These are phyloP conservation scores for Schizothecium vesticola DNA, from an alignment of 495 filamentous ascomycete species.

Conservation along the genomic window DNA sequence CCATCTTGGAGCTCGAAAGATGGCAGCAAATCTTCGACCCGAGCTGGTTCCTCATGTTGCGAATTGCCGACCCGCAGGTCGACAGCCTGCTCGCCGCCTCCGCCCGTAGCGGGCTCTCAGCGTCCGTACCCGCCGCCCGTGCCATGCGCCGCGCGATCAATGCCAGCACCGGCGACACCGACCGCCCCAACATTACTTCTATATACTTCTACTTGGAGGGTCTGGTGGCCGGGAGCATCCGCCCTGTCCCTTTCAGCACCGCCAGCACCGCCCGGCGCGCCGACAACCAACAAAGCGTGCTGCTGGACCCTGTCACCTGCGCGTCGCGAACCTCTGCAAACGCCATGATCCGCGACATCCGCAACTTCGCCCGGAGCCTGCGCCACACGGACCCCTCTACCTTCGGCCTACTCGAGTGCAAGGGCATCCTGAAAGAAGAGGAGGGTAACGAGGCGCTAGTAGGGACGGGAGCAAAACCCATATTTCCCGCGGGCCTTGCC, in stretches of 20 bases:
- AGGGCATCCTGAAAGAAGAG: slow-evolving; percentile 25
- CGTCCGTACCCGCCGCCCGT: background rate
- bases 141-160: no score
- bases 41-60: slow-evolving; percentile 39
- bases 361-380: slow-evolving; percentile 39
- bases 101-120: background rate
- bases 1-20: slow-evolving; percentile 33
- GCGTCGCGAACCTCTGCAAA: slow-evolving; percentile 3
- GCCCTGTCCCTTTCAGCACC: background rate
- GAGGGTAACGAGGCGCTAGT: background rate
- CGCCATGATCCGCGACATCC: slow-evolving; percentile 28
- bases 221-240: background rate
- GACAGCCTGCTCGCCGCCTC: slow-evolving; percentile 19
- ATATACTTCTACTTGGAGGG: no score
- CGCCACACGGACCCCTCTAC: slow-evolving; percentile 29
- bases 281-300: background rate
- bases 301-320: slow-evolving; percentile 22
- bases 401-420: slow-evolving; percentile 48
- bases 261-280: background rate
- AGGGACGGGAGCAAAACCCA: background rate
- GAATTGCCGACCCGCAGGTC: slow-evolving; percentile 24
- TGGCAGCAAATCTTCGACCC: slow-evolving; percentile 37
- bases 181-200: no score
- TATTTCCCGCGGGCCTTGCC: slow-evolving; percentile 8
- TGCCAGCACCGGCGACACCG: no score